Base-by-base conservation (phyloP, 2,329 filamentous ascomycete species). In the Ophiostoma australiae region DNA sequence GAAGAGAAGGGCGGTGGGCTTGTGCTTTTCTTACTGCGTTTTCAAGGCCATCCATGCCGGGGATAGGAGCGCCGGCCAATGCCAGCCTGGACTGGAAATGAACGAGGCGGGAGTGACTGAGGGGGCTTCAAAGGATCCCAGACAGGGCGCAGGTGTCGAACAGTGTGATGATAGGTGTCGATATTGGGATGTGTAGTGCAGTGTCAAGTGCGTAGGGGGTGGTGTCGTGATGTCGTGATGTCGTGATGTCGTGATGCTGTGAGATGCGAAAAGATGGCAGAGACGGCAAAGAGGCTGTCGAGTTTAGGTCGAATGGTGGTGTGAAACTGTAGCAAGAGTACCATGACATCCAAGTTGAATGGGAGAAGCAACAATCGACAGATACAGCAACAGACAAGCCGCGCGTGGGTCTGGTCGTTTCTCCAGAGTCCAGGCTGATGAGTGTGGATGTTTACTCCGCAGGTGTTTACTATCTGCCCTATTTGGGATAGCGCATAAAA, bases 11-110 rank as follows among this genome's bases (percentile, higher is more conserved):
- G n/a, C 6, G 5, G 35, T 5, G 17, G 44, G 15, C 4, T 27
- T 39, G 35, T 11, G 20, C 11, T 11, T 20, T 55, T 74, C 78
- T 69, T 77, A 80, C 79, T 75, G 76, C 41, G 27, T 73, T 73
- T 33, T 74, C 73, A 39, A 39, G 41, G 20, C 63, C 69, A 39
- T 74, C 73, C 73, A 74, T 74, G 67, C 37, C 66, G 48, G 55
- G 52, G 44, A 10, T 8, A 4, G 5, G 27, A 5, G n/a, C 27
- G 31, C 65, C 52, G 17, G 61, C 35, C 20, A 10, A n/a, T 35
- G 23, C 52, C 37, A 44, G 58, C 66, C 66, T 31, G 11, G 23
- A 31, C 23, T 39, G 20, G 20, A 11, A 35, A 11, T 23, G 10
- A 10, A 58, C 11, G 23, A 27, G 55, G 11, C 10, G 31, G 23